These are phyloP conservation scores for Colletotrichum coccodes DNA, from an alignment of 2,329 filamentous ascomycete genomes.

Conservation along the genomic window DNA sequence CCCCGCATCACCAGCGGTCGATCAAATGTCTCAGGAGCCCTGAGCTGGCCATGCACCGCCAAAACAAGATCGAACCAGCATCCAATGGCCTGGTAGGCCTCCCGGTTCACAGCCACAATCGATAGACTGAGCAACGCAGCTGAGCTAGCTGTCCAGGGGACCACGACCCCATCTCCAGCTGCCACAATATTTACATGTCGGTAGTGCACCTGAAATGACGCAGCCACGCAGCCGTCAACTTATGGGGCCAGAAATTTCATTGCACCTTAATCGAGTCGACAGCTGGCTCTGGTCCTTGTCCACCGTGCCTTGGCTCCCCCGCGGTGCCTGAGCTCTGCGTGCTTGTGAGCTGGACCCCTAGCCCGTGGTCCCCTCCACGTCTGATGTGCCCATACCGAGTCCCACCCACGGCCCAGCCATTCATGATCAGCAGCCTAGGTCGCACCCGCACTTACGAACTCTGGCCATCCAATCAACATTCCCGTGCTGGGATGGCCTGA, in stretches of 20 bases:
- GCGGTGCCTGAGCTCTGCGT: not conserved
- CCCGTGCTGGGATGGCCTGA: constrained; percentile 22
- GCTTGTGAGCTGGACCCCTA: not conserved
- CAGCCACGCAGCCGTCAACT: not conserved
- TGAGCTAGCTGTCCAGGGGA: not conserved
- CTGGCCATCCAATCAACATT: constrained; percentile 6
- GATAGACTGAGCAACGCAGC: not conserved
- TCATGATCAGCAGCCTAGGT: constrained; percentile 6
- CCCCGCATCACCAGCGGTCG: constrained; percentile 22
- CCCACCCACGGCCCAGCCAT: constrained; percentile 14
- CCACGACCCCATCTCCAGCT: not conserved
- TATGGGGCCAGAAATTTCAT: not conserved
- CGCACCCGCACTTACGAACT: constrained; percentile 1
- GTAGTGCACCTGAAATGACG: not conserved
- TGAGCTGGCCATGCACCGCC: constrained; percentile 27
- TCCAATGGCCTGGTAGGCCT: constrained; percentile 2
- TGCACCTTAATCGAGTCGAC: not conserved
- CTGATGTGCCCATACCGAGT: not conserved
- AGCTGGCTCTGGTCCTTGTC: not conserved
- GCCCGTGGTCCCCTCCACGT: constrained; percentile 1
- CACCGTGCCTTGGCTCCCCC: not conserved
- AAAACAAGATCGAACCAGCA: not conserved
- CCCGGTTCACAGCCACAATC: constrained; percentile 19
- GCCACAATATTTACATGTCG: not conserved
- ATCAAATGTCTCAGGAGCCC: constrained; percentile 25